Evolutionary conservation across 208 protist species (phyloP).

Genomic region (Herpetomonas muscarum): DNA sequence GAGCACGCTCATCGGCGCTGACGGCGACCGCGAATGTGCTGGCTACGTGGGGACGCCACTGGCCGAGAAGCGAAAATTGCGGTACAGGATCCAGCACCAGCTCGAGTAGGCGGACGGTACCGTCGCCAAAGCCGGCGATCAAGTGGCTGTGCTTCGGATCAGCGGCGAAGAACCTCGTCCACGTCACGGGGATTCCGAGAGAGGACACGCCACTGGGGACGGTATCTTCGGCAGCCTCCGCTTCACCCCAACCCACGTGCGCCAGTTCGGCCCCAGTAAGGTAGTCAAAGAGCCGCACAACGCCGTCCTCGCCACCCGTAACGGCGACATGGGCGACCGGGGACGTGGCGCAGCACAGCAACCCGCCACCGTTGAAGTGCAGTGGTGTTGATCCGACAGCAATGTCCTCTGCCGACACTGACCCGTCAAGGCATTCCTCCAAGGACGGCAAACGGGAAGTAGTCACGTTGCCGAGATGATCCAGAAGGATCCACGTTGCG

Average conservation of each 20-base stretch:
- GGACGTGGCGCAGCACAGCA: conserved; percentile 79
- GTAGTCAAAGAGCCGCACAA: conserved; percentile 90
- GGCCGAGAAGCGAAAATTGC: conserved; percentile 35
- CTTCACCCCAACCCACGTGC: conserved; percentile 9
- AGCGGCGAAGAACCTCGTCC: conserved; percentile 20
- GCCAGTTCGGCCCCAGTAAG: conserved; percentile 53
- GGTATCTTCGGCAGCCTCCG: not conserved
- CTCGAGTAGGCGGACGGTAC: conserved; percentile 75
- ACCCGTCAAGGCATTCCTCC: conserved; percentile 12
- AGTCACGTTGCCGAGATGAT: conserved; percentile 52
- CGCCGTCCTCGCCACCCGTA: conserved; percentile 90
- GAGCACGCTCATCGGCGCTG: conserved; percentile 36
- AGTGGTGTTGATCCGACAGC: conserved; percentile 20
- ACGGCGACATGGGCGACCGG: conserved; percentile 72
- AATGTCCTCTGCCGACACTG: not conserved
- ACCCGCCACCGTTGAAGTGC: conserved; percentile 87
- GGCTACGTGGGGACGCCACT: conserved; percentile 70
- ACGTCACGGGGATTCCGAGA: conserved; percentile 13
- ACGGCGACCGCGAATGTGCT: conserved; percentile 62
- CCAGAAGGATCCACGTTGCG: conserved; percentile 82
- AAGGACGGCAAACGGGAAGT: conserved; percentile 27
- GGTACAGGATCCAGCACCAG: conserved; percentile 11
- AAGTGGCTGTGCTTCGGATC: conserved; percentile 42
- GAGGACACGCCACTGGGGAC: not conserved
- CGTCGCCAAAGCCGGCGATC: conserved; percentile 82